phyloP scores from a whole-genome alignment of 768 basidiomycete species.

The Chalciporus chontae region DNA sequence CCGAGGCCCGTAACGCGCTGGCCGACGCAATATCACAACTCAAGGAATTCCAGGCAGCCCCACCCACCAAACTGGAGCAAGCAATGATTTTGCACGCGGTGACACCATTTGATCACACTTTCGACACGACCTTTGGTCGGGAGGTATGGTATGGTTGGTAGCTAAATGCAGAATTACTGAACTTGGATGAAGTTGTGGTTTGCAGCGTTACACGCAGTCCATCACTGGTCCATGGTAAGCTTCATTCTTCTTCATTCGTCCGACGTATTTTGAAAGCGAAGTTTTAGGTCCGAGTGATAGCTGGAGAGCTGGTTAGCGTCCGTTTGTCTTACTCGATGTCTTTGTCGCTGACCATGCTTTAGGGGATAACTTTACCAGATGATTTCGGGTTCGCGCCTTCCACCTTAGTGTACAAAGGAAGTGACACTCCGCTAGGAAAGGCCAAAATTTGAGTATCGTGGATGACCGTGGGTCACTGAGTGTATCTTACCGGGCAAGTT shows the following conservation, averaged over 20 bases:
- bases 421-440: constrained; percentile 59
- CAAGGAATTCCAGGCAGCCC: constrained; percentile 45
- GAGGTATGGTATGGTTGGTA: constrained; percentile 46
- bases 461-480: constrained; percentile 1
- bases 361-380: constrained; percentile 67
- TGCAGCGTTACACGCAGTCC: constrained; percentile 78
- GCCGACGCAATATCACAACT: constrained; percentile 53
- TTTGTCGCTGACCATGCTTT: constrained; percentile 8
- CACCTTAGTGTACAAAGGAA: constrained; percentile 72
- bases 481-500: constrained; percentile 10
- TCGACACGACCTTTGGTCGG: constrained; percentile 78
- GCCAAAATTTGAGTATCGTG: constrained; percentile 49
- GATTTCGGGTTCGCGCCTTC: constrained; percentile 88
- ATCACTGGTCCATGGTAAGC: constrained; percentile 87
- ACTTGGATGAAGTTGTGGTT: constrained; percentile 67
- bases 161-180: neutral
- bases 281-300: constrained; percentile 73
- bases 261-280: constrained; percentile 7
- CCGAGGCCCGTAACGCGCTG: constrained; percentile 56
- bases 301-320: constrained; percentile 69
- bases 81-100: constrained; percentile 75
- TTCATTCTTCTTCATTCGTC: neutral
- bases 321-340: constrained; percentile 1
- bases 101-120: constrained; percentile 71
- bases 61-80: constrained; percentile 43